Evolutionary conservation across 2,329 filamentous ascomycete genomes (phyloP), one percentile per base, ranked within the genome.

Genomic region (Trichoderma koningiopsis): DNA sequence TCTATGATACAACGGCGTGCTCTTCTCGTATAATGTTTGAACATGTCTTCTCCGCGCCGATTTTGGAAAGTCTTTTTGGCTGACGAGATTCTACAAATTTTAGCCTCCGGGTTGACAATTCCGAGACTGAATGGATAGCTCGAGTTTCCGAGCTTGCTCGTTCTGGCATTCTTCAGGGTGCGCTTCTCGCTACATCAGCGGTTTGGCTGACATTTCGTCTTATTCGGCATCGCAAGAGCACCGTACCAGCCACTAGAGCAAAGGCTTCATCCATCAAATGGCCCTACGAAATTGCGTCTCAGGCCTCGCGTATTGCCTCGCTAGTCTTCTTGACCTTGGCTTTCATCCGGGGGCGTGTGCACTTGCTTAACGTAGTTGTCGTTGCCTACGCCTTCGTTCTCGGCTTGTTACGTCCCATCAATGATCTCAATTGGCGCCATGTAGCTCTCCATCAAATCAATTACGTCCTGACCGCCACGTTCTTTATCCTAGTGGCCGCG

Each of bases 361-460:
- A 80, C 68, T 77, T 79, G 74, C 75, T 81, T 52, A 80, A 82
- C 72, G 76, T 80, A 13, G 68, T 76, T 35, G 74, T 78, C 7
- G 71, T 81, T 27, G 76, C 75, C 59, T 85, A 85, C 72, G 78
- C 79, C 49, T 81, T 85, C 58, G 27, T 80, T 47, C 74, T 86
- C 5, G 84, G 84, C 29, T 74, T 86, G 27, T 60, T 80, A 31
- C 80, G 84, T 14, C 79, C 84, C 53, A 70, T 78, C 67, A 75
- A 80, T 69, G 76, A 83, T 69, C 70, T 81, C 65, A 76, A 78
- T 71, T 86, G 83, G 83, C 81, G 83, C 24, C 83, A 81, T 73
- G 75, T 80, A 61, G 79, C 81, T 16, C 76, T 86, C 56, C 82
- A 84, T 69, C 84, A 86, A 73, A 77, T 84, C 75, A 86, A 86